Base-by-base conservation (phyloP, 1,284 basidiomycete species). In the Apiotrichum gamsii region DNA sequence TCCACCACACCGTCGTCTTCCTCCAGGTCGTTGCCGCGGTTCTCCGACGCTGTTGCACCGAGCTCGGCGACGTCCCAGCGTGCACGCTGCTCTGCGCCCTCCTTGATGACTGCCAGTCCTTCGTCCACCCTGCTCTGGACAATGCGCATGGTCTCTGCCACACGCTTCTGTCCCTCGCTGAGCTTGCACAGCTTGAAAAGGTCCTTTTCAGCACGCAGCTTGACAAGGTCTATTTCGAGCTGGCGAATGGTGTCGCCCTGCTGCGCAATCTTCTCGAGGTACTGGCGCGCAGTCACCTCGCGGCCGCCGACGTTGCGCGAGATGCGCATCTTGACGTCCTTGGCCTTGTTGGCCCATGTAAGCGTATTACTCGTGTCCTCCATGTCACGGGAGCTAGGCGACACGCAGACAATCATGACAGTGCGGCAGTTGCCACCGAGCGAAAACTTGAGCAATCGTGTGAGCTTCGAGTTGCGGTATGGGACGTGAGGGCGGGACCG, bases 341-440 rank as follows among this genome's bases (percentile, higher is more conserved):
- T 94, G 18, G 93, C 91, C 39, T 90, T 84, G 64, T 97, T 90
- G 14, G 93, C 93, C 70, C 95, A 97, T 47, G 93, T 77, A 37
- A 97, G 83, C 0, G 93, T 95, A 68, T 97, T 97, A 68, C 94
- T 89, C 23, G 93, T 96, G 69, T 97, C 93, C 65, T 96, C 93
- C 65, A 95, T 94, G 72, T 97, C 90, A 25, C 81, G 80, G 32
- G 90, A 93, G 15, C 90, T 90, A 1, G 93, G 93, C 2, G 90
- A 90, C 44, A 97, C 78, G 69, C 93, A 96, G 48, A 96, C 93
- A 54, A 96, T 90, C 90, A 94, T 93, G 65, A 94, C 90, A 0
- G 93, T 97, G 73, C 93, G 89, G 78, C 93, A 97, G 71, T 96
- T 96, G 14, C 93, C 93, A 1, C 91, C 91, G 30, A 96, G 81